These are phyloP conservation scores for Gossypium davidsonii DNA, from an alignment of 441 rosid genomes.

Conservation along the genomic window DNA sequence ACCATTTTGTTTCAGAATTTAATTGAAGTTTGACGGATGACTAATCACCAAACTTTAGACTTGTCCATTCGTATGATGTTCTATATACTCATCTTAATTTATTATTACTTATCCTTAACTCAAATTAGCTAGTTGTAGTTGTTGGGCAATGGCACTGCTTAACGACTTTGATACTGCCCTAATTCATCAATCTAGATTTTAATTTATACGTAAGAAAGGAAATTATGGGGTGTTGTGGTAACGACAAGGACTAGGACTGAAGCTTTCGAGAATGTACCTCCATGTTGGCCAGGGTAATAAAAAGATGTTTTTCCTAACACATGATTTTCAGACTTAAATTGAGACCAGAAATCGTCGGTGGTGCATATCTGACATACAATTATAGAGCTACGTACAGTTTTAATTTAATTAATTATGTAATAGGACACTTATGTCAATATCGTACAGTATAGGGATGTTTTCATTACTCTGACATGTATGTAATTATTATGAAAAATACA, in stretches of 20 bases:
- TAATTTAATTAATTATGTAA: not conserved
- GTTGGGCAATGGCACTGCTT: no score
- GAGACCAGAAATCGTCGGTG: not conserved
- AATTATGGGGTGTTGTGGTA: no score
- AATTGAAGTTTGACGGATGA: not conserved
- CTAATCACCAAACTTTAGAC: not conserved
- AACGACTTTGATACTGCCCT: no score
- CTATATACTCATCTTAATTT: not conserved
- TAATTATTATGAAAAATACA: no score
- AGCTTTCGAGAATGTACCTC: not conserved
- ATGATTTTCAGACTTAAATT: not conserved
- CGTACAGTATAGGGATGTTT: not conserved
- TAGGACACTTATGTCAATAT: not conserved
- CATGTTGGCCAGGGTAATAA: not conserved
- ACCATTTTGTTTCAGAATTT: not conserved
- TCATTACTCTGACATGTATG: not conserved
- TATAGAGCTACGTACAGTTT: not conserved
- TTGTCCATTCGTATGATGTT: not conserved
- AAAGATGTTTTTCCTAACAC: not conserved
- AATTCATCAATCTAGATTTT: no score
- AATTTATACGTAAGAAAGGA: no score
- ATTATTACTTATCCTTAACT: no score
- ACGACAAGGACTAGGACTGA: not conserved
- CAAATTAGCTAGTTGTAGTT: no score
- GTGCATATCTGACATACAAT: slow-evolving; percentile 1